phyloP scores from a whole-genome alignment of 2,329 filamentous ascomycete species.

The Phaeosphaeria sp. region DNA sequence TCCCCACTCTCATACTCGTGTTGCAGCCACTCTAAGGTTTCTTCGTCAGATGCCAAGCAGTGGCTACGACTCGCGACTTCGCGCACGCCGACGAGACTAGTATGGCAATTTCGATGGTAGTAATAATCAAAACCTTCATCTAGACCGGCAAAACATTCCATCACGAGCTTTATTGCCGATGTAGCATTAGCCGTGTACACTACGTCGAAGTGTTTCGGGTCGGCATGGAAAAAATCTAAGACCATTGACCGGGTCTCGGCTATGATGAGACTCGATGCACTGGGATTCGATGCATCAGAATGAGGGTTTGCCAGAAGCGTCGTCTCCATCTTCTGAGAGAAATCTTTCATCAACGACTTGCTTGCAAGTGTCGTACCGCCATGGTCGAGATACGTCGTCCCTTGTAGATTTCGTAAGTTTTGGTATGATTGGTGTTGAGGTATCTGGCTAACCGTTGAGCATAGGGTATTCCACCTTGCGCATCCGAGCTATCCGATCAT shows the following conservation, averaged over 20 bases:
- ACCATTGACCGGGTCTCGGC: conserved; percentile 50
- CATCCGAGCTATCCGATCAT: conserved; percentile 16
- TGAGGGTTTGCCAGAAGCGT: conserved; percentile 74
- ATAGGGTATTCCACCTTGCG: conserved; percentile 33
- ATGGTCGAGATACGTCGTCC: conserved; percentile 57
- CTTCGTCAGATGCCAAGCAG: conserved; percentile 69
- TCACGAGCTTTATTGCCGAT: conserved; percentile 83
- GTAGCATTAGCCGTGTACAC: conserved; percentile 95
- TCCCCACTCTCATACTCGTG: neutral
- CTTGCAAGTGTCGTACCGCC: conserved; percentile 57
- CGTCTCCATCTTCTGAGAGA: conserved; percentile 61
- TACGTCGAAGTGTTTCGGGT: conserved; percentile 81
- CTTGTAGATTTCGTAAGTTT: conserved; percentile 1
- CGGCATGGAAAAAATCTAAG: conserved; percentile 79
- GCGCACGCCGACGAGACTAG: conserved; percentile 81
- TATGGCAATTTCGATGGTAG: conserved; percentile 85
- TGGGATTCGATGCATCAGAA: conserved; percentile 65
- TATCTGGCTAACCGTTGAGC: conserved; percentile 24
- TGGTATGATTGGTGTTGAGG: no score
- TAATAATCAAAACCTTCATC: conserved; percentile 75
- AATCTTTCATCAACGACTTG: conserved; percentile 63
- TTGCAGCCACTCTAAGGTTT: conserved; percentile 70
- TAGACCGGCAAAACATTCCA: conserved; percentile 73
- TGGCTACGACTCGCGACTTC: conserved; percentile 67
- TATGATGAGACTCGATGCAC: conserved; percentile 65